Base-by-base conservation (phyloP, 1,139 yeast species). In the Saccharomyces uvarum region DNA sequence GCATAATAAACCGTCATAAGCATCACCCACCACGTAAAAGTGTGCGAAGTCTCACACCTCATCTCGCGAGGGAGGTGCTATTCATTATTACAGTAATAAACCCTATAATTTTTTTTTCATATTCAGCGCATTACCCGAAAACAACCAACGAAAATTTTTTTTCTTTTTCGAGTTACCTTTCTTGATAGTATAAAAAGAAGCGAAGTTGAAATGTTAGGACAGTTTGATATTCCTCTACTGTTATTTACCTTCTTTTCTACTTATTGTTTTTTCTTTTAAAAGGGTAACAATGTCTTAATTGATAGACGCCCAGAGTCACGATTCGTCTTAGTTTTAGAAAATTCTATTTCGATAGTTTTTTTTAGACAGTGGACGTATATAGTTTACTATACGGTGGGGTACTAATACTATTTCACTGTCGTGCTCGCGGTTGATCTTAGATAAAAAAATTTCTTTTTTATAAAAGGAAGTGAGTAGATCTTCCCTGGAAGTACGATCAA, bases 231-330 rank as follows among this genome's bases (percentile, higher is more conserved):
- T 4, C 5, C 26, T 24, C 26, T 24, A 24, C 26, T 4, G 0
- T 24, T 24, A 11, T 24, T 27, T 9, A 8, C 4, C 2, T 24
- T 29, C 4, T 7, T 16, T 41, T 19, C 50, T 49, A 42, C 33
- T 28, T 11, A 47, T 33, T 11, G 7, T 38, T 67, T 69, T 62
- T 70, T 71, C 68, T 61, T 50, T 38, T 49, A 57, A 58, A 51
- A 50, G 52, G 54, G 54, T 72, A 74, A 80, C 88, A 84, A 85
- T 85, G 90, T 84, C 86, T 84, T 83, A 80, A 61, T 63, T 58
- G 69, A 73, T 79, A 85, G 95, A 87, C 91, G 85, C 93, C 95
- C 95, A 86, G 95, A 86, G 95, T 86, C 93, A 86, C 95, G 89
- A 73, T 67, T 64, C 68, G 68, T 63, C 60, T 63, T 59, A 56